These are phyloP conservation scores for Mycena filopes DNA, from an alignment of 768 basidiomycete species.

Conservation along the genomic window DNA sequence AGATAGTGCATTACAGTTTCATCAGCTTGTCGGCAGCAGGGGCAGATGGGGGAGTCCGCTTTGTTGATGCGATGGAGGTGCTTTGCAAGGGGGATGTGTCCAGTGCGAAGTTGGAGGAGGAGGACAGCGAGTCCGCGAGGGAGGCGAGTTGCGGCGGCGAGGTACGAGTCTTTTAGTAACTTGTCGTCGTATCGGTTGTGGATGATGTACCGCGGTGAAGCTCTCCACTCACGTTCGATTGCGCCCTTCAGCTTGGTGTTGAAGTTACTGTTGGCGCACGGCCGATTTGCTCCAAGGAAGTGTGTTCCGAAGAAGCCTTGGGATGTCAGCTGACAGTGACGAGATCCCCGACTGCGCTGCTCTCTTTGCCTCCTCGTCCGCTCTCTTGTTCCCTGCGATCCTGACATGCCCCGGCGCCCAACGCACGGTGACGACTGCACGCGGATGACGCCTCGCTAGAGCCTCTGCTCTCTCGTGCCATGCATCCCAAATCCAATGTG, in stretches of 20 bases:
- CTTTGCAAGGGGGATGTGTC: too few species aligned
- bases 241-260: neutral
- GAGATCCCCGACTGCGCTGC: too few species aligned
- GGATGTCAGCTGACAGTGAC: neutral
- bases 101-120: too few species aligned
- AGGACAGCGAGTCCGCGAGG: conserved; percentile 1
- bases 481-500: too few species aligned
- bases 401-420: too few species aligned
- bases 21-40: conserved; percentile 14
- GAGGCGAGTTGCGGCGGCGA: neutral
- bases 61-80: conserved; percentile 26
- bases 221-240: neutral
- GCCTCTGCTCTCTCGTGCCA: too few species aligned
- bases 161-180: neutral
- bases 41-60: conserved; percentile 32
- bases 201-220: neutral
- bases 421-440: too few species aligned
- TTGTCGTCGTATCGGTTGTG: neutral
- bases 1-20: conserved; percentile 34
- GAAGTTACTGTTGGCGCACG: neutral
- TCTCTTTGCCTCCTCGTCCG: too few species aligned
- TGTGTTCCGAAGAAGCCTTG: neutral
- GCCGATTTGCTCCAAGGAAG: neutral
- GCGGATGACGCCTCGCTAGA: too few species aligned
- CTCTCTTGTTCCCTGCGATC: too few species aligned